phyloP scores from a whole-genome alignment of 768 basidiomycete species.

The Leccinum longicurvipes region DNA sequence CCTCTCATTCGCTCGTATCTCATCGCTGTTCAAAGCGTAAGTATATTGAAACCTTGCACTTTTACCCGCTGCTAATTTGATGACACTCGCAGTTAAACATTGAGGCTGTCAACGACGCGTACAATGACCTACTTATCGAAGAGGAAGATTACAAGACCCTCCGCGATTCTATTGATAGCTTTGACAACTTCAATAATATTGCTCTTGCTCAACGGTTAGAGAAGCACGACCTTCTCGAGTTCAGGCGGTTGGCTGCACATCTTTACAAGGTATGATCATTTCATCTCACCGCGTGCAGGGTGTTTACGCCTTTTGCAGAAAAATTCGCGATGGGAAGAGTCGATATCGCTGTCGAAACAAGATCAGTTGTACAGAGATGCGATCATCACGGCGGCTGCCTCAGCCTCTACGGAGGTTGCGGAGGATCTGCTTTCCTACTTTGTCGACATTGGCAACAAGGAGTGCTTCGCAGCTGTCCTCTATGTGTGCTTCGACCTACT shows the following conservation, averaged over 20 bases:
- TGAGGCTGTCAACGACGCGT: conserved; percentile 96
- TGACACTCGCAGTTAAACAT: conserved; percentile 76
- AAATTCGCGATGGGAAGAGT: conserved; percentile 95
- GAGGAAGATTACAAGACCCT: conserved; percentile 99
- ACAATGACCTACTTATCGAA: conserved; percentile 97
- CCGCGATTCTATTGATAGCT: conserved; percentile 96
- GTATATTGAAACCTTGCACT: conserved; percentile 20
- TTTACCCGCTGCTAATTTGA: not conserved
- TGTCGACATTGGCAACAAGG: conserved; percentile 97
- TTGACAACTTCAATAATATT: conserved; percentile 96
- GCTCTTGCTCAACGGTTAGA: conserved; percentile 82
- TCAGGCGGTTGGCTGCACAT: conserved; percentile 91
- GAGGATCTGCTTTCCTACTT: conserved; percentile 96
- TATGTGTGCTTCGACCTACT: conserved; percentile 96
- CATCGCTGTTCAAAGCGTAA: conserved; percentile 91
- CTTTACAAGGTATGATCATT: conserved; percentile 74
- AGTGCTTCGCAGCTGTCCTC: conserved; percentile 89
- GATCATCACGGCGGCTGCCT: conserved; percentile 88
- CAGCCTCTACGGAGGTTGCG: conserved; percentile 80
- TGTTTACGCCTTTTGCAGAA: conserved; percentile 50
- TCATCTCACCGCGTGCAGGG: not conserved
- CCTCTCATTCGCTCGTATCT: conserved; percentile 95
- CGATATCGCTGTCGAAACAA: conserved; percentile 90
- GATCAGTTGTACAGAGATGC: conserved; percentile 98
- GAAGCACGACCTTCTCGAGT: conserved; percentile 89